phyloP scores from a whole-genome alignment of 1,284 basidiomycete species.

The Cutaneotrichosporon sp. region DNA sequence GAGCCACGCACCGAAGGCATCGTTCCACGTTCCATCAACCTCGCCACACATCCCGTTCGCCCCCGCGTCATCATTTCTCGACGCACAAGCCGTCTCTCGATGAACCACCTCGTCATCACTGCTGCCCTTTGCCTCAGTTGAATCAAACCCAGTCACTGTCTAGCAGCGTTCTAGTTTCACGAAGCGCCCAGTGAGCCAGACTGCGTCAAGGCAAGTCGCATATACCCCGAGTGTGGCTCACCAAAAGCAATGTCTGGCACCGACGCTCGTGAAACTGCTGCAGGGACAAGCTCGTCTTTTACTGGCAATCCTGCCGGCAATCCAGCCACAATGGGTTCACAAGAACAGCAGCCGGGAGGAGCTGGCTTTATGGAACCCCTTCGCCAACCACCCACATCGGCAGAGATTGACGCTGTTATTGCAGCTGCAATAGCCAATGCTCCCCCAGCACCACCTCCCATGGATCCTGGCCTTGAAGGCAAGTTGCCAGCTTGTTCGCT shows the following conservation, averaged over 20 bases:
- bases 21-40: too few species aligned
- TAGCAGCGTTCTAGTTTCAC: too few species aligned
- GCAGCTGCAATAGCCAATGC: constrained; percentile 46
- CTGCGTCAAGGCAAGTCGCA: too few species aligned
- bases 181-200: too few species aligned
- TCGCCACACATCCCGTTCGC: too few species aligned
- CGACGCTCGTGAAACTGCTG: background rate
- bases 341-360: background rate
- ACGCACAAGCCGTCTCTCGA: too few species aligned
- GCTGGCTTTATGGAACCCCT: background rate
- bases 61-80: too few species aligned
- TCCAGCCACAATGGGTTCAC: background rate
- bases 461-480: constrained; percentile 26
- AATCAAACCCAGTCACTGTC: too few species aligned
- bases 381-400: constrained; percentile 32
- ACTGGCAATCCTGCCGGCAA: background rate
- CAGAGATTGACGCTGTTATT: constrained; percentile 46
- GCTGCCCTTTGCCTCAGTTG: too few species aligned
- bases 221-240: too few species aligned
- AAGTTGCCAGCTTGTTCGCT: constrained; percentile 11
- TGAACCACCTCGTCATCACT: too few species aligned
- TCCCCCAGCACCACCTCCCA: constrained; percentile 30
- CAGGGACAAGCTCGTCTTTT: background rate
- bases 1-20: too few species aligned
- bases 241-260: background rate